These are phyloP conservation scores for Balamuthia mandrillaris DNA, from an alignment of 208 protist genomes.

Conservation along the genomic window DNA sequence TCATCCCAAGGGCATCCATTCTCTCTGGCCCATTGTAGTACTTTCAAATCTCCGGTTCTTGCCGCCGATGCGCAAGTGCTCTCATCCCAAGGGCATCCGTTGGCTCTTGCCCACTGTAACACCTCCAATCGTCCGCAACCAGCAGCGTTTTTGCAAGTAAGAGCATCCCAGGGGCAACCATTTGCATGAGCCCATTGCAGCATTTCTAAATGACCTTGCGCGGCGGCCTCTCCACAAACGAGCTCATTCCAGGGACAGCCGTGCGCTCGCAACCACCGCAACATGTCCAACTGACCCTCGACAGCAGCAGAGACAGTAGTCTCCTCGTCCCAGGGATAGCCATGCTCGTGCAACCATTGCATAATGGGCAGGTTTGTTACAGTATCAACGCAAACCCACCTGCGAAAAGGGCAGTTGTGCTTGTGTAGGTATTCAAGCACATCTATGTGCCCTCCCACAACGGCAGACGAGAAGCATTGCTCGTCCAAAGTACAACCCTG, in stretches of 20 bases:
- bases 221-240: not conserved
- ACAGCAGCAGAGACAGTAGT: not conserved
- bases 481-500: constrained; percentile 4
- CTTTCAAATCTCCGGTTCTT: not conserved
- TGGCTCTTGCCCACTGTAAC: not conserved
- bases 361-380: too few species aligned
- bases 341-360: not conserved
- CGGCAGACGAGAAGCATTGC: not conserved
- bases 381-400: too few species aligned
- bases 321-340: not conserved
- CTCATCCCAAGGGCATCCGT: not conserved
- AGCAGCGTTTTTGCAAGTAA: not conserved
- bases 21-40: not conserved
- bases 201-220: not conserved
- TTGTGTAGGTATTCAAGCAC: too few species aligned
- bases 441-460: not conserved
- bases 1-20: not conserved
- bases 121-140: not conserved
- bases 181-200: not conserved
- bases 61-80: not conserved
- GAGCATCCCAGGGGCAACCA: not conserved
- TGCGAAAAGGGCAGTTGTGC: too few species aligned
- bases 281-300: not conserved
- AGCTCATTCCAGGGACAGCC: not conserved
- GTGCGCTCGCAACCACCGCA: not conserved